Evolutionary conservation across 768 basidiomycete species (phyloP).

Genomic region (Candolleomyces aberdarensis): DNA sequence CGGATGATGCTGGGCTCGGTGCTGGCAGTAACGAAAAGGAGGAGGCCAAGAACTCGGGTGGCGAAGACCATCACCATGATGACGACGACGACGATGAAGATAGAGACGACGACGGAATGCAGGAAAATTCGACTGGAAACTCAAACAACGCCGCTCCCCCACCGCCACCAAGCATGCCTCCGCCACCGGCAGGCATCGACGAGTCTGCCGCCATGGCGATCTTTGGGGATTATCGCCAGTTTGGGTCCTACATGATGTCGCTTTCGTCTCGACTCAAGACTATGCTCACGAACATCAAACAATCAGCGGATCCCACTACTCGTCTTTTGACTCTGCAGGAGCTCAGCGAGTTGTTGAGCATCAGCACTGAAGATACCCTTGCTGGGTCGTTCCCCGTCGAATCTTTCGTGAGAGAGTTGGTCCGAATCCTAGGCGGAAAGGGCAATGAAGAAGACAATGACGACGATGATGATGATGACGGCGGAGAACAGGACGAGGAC

Average conservation of each 20-base stretch:
- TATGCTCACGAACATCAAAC: slow-evolving; percentile 86
- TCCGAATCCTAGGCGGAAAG: slow-evolving; percentile 84
- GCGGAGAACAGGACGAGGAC: slow-evolving; percentile 73
- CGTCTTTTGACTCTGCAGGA: slow-evolving; percentile 91
- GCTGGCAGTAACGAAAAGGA: slow-evolving; percentile 32
- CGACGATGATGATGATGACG: slow-evolving; percentile 67
- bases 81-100: slow-evolving; percentile 46
- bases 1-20: slow-evolving; percentile 46
- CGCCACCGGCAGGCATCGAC: slow-evolving; percentile 50
- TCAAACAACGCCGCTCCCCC: neutral
- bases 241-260: slow-evolving; percentile 91
- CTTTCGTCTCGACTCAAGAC: slow-evolving; percentile 85
- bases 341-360: slow-evolving; percentile 89
- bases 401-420: slow-evolving; percentile 86
- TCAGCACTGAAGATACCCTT: slow-evolving; percentile 96
- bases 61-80: slow-evolving; percentile 40
- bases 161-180: neutral
- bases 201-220: slow-evolving; percentile 75
- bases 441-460: slow-evolving; percentile 67
- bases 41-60: slow-evolving; percentile 32
- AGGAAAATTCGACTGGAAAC: neutral
- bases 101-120: slow-evolving; percentile 32
- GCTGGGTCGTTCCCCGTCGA: slow-evolving; percentile 96
- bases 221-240: slow-evolving; percentile 82
- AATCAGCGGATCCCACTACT: slow-evolving; percentile 78